Base-by-base conservation (phyloP, 345 rosid species). In the Citrus australasica region DNA sequence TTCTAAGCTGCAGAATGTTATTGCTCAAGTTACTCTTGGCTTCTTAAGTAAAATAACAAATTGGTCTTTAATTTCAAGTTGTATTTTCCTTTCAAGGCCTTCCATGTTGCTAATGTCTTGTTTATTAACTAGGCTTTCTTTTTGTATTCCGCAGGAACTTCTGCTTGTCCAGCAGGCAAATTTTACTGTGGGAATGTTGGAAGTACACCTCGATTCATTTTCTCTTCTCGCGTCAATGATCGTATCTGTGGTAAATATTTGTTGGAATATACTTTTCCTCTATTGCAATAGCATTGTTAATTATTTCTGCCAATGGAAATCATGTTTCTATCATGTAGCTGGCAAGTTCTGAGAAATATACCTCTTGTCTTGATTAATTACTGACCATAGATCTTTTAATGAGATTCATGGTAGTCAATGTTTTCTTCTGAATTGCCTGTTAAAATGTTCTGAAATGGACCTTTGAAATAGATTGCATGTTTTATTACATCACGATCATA, bases 161-260 rank as follows among this genome's bases (percentile, higher is more conserved):
- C 95, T 62, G 93, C 93, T 77, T 91, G 95, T 79, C 92, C 92
- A 6, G 80, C 83, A 7, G 91, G 85, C 35, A 91, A 86, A 81
- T 91, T 91, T 80, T 89, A 91, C 69, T 91, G 93, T 82, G 82
- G 86, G 75, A 89, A 91, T 75, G 76, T 80, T 28, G 95, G 95
- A 73, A 89, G 86, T 73, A 85, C 73, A n/a, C 95, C 93, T 2
- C 83, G 35, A 37, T 89, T 91, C 74, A 79, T 88, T 66, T 88
- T 80, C 42, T 87, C 93, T 70, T 88, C 93, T 65, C 89, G 71
- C 5, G 88, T 89, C 37, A 91, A 91, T 82, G 95, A 91, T 83
- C 77, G 11, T 71, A 67, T 87, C 25, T 91, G 95, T 76, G 95
- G 95, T 88, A 77, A 85, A 86, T 71, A 61, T 63, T 42, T 37